These are phyloP conservation scores for Suhomyces chickasaworum DNA, from an alignment of 1,139 yeast genomes.

Conservation along the genomic window DNA sequence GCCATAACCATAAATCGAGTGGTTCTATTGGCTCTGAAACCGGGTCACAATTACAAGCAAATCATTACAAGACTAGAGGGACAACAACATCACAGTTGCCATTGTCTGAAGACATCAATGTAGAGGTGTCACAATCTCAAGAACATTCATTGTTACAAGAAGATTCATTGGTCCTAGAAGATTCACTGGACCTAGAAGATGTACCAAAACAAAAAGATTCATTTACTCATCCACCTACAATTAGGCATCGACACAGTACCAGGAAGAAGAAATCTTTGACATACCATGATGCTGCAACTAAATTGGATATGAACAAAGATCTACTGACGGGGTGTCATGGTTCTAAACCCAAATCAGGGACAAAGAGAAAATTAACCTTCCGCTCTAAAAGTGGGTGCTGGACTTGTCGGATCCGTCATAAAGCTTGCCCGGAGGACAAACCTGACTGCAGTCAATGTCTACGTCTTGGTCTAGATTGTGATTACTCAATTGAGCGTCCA, in stretches of 20 bases:
- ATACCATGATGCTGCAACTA: not conserved
- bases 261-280: not conserved
- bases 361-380: slow-evolving; percentile 19
- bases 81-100: too few relatives aligned
- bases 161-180: too few relatives aligned
- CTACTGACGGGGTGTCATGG: not conserved
- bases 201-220: not conserved
- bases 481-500: slow-evolving; percentile 55
- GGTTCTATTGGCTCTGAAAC: too few relatives aligned
- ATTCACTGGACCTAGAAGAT: too few relatives aligned
- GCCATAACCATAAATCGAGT: too few relatives aligned
- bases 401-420: slow-evolving; percentile 68
- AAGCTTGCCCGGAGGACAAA: slow-evolving; percentile 63
- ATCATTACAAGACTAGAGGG: too few relatives aligned
- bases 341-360: not conserved
- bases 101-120: too few relatives aligned
- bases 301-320: not conserved
- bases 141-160: too few relatives aligned
- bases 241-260: too few relatives aligned
- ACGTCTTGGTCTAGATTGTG: slow-evolving; percentile 54
- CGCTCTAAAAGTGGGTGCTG: slow-evolving; percentile 66
- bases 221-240: not conserved
- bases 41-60: too few relatives aligned
- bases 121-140: too few relatives aligned
- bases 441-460: slow-evolving; percentile 59